Evolutionary conservation across 306 rosid species (phyloP).

Genomic region (Vicia villosa): DNA sequence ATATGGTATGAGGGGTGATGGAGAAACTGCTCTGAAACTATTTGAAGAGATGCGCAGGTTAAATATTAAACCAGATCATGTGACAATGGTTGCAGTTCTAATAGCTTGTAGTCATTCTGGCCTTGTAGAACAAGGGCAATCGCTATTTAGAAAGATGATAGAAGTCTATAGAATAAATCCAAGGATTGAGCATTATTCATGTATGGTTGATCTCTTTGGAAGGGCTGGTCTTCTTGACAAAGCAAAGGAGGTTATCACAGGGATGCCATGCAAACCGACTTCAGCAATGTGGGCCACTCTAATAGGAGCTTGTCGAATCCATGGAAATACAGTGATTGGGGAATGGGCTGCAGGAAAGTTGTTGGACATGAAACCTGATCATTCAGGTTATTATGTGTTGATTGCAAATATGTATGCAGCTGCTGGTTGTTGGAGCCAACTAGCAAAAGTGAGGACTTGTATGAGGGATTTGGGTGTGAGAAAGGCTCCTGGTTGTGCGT

Average conservation of each 20-base stretch:
- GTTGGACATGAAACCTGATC: conserved; percentile 67
- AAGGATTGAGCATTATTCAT: conserved; percentile 69
- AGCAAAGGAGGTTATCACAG: conserved; percentile 61
- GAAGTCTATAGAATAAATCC: conserved; percentile 57
- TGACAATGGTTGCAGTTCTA: conserved; percentile 79
- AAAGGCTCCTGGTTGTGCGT: conserved; percentile 78
- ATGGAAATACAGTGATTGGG: conserved; percentile 64
- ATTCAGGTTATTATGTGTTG: conserved; percentile 83
- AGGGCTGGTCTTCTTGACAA: conserved; percentile 78
- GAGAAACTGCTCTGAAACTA: conserved; percentile 61
- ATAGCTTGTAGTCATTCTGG: conserved; percentile 92
- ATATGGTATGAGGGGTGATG: conserved; percentile 82
- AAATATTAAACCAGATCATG: conserved; percentile 70
- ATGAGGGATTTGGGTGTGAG: conserved; percentile 82
- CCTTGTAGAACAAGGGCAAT: conserved; percentile 61
- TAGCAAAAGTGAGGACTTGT: conserved; percentile 71
- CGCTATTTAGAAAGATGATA: conserved; percentile 61
- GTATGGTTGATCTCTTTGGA: conserved; percentile 87
- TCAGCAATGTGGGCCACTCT: conserved; percentile 92
- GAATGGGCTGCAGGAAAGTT: conserved; percentile 91
- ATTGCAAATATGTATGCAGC: conserved; percentile 93
- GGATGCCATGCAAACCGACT: conserved; percentile 86
- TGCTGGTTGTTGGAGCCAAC: conserved; percentile 73
- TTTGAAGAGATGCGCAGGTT: conserved; percentile 71
- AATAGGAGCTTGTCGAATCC: conserved; percentile 74